A percentile compares a stretch with the other conserved stretches of the same genome.
Evolutionary conservation across 257 asterid genomes (phyloP).

Genomic region (Nicotiana noctiflora): DNA sequence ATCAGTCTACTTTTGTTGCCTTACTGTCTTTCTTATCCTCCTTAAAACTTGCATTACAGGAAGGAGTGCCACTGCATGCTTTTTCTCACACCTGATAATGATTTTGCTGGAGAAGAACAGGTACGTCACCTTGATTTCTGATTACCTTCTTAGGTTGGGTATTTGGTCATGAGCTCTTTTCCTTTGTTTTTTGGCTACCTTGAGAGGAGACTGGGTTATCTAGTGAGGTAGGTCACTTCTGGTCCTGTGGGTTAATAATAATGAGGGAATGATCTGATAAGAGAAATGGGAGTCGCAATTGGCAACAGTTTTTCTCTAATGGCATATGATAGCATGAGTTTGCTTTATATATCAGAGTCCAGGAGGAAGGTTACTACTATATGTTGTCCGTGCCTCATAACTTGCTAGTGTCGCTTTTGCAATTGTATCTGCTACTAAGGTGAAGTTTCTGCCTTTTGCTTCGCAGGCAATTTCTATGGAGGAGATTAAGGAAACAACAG

Average conservation of each 20-base stretch:
- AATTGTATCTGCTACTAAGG: neutral
- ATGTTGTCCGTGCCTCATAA: neutral
- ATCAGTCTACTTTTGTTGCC: neutral
- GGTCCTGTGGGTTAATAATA: neutral
- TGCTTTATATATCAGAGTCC: neutral
- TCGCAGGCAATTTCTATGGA: slow-evolving; percentile 60
- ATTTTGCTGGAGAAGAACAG: slow-evolving; percentile 91
- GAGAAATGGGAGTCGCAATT: neutral
- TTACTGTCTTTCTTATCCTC: neutral
- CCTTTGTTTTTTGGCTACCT: neutral
- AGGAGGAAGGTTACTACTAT: neutral
- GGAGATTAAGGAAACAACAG: slow-evolving; percentile 79
- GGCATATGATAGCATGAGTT: neutral
- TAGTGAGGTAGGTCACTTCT: neutral
- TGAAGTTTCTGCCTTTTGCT: slow-evolving; percentile 1
- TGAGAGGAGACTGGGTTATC: neutral
- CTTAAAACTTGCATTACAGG: slow-evolving; percentile 29
- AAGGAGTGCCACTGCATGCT: slow-evolving; percentile 98
- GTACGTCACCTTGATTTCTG: slow-evolving; percentile 26
- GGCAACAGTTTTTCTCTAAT: neutral
- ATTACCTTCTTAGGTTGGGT: neutral
- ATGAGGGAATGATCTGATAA: neutral
- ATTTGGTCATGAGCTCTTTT: neutral
- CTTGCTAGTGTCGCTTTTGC: neutral
- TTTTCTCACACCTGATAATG: slow-evolving; percentile 78